Base-by-base conservation (phyloP, 164 flowering plant genomes). In the Chloranthus sessilifolius region DNA sequence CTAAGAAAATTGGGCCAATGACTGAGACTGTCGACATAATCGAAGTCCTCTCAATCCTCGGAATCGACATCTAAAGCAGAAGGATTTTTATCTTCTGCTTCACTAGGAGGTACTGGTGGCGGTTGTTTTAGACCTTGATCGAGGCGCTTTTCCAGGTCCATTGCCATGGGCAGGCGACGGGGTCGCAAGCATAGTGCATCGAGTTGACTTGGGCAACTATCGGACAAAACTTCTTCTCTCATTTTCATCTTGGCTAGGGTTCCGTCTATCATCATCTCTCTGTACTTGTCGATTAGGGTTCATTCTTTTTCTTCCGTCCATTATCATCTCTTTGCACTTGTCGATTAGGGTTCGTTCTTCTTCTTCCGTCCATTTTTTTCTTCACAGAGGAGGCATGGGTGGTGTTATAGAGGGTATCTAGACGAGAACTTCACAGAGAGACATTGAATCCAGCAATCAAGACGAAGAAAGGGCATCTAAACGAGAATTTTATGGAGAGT, bases 101-200 rank as follows among this genome's bases (percentile, higher is more conserved):
- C 9, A 86, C 97, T 26, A 84, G 76, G 44, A 76, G 56, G 53
- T 90, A 90, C 64, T 87, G 98, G 58, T 90, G 98, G 67, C 98
- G 75, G 94, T 84, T 90, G 62, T 90, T 90, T 64, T 90, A 95
- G 27, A 87, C 95, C 72, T 90, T 90, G 12, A 88, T 87, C 31
- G 94, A 86, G 33, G 73, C 88, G 63, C 86, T 95, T 47, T 84
- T 86, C 97, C 97, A 90, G 16, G 80, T 68, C 98, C 98, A 90
- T 42, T 76, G 83, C 89, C 91, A 90, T 0, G 94, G 95, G 36
- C 62, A 90, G 2, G 77, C 48, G 0, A 71, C 34, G 1, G 95
- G 85, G 62, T 87, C 98, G 1, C 65, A 69, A 16, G 43, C 60
- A 69, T 90, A 79, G 61, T 90, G 95, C 61, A 78, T 56, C 9